Evolutionary conservation across 2,329 filamentous ascomycete species (phyloP), one percentile per base, ranked within the genome.

Genomic region (Ophiosphaerella narmari): DNA sequence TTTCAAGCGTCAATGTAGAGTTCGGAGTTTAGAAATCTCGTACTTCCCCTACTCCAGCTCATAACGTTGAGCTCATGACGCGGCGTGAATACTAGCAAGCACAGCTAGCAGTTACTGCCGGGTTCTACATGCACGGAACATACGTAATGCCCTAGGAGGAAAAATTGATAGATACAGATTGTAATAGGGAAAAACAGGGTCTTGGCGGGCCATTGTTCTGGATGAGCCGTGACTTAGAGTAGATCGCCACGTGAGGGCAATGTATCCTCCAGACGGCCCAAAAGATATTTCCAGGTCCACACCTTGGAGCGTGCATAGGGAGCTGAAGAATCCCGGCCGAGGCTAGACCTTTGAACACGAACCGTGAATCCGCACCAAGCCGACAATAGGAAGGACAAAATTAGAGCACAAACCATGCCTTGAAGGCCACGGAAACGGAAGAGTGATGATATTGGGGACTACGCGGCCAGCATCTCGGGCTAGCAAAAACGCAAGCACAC

Each of bases 171-270:
- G 60, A 54, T 49, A 42, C 32, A 52, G 38, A 48, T 36, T 29
- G 37, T 40, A 40, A 42, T 54, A 50, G 39, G 44, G 40, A 43
- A 43, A 46, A 43, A 46, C 55, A 63, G 55, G 59, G 41, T 51
- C 62, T 68, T 68, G 63, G 62, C 60, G 44, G 51, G 31, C 49
- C 42, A 54, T 57, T 40, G 46, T 50, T 35, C 48, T 36, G 37
- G 46, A 43, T 46, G 48, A 40, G 36, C 39, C 46, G 40, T 40
- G 29, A 38, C 23, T 42, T 42, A 45, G 49, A 47, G 43, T 43
- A 44, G 47, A 42, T 46, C 39, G 48, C 63, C 62, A 69, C 60
- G 62, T 64, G 65, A 58, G 50, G 38, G 35, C 43, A 63, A 46
- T 48, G 55, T 59, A 56, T 48, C 42, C 44, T 57, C 29, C 55